A percentile compares a stretch with the other conserved stretches of the same genome.
Evolutionary conservation across 345 rosid species (phyloP).

Genomic region (Bretschneidera sinensis): DNA sequence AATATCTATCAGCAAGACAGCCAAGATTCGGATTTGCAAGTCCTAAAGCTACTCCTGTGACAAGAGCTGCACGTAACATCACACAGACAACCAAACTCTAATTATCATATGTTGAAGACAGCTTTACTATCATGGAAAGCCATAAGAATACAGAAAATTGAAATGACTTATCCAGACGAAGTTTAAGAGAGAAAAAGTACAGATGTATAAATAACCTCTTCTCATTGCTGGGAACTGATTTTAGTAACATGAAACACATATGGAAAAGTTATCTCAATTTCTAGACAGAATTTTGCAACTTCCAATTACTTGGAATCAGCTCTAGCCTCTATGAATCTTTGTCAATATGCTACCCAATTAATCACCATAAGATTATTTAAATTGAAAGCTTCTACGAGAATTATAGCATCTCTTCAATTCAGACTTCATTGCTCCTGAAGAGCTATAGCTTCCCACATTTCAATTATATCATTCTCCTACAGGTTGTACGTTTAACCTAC

Average conservation of each 20-base stretch:
- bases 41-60: conserved; percentile 72
- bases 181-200: neutral
- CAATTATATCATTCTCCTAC: no score
- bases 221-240: neutral
- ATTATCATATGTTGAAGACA: neutral
- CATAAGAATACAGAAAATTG: neutral
- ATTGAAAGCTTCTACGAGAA: no score
- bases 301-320: neutral
- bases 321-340: no score
- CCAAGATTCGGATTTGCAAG: conserved; percentile 85
- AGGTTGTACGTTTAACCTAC: no score
- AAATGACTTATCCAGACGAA: neutral
- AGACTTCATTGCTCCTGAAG: no score
- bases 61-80: conserved; percentile 57
- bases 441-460: no score
- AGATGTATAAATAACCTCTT: neutral
- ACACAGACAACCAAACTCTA: neutral
- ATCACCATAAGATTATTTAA: no score
- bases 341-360: no score
- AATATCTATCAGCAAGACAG: conserved; percentile 72
- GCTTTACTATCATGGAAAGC: neutral
- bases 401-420: no score
- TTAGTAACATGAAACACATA: neutral
- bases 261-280: neutral
- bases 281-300: neutral